A percentile compares a stretch with the other conserved stretches of the same genome.
Evolutionary conservation across 2,329 filamentous ascomycete species (phyloP).

Genomic region (Alternaria ventricosa): DNA sequence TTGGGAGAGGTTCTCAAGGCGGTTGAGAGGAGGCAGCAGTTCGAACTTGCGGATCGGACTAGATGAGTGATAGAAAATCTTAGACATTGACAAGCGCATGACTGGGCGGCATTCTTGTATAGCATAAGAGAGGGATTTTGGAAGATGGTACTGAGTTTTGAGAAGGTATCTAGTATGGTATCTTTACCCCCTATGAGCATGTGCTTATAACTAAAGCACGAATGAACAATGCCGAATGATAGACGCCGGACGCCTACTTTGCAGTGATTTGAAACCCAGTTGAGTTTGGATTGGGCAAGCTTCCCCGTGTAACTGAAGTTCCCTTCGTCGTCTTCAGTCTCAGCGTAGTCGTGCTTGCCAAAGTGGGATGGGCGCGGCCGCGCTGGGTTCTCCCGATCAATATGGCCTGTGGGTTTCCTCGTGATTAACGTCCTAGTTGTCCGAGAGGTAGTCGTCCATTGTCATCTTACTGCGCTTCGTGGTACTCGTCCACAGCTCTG

Average conservation of each 20-base stretch:
- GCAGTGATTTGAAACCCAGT: conserved; percentile 2
- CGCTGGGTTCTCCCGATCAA: neutral
- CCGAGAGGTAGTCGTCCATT: neutral
- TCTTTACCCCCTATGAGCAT: neutral
- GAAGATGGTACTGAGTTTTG: conserved; percentile 4
- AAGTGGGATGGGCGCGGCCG: neutral
- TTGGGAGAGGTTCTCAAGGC: conserved; percentile 67
- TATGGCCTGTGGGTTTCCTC: neutral
- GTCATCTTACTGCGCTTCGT: conserved; percentile 27
- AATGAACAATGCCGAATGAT: conserved; percentile 1
- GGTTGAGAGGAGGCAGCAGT: conserved; percentile 38
- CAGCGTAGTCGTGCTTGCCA: neutral
- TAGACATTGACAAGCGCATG: neutral
- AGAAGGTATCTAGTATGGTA: conserved; percentile 1
- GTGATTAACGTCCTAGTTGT: neutral
- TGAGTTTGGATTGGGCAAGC: neutral
- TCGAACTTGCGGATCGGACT: conserved; percentile 40
- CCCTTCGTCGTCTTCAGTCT: neutral
- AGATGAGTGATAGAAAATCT: conserved; percentile 7
- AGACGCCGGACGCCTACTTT: conserved; percentile 28
- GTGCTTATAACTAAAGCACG: neutral
- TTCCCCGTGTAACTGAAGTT: neutral
- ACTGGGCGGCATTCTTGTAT: neutral
- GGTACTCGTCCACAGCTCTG: conserved; percentile 61
- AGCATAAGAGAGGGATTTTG: conserved; percentile 20